Base-by-base conservation (phyloP, 1,139 yeast genomes). In the Hansenula lynferdii region DNA sequence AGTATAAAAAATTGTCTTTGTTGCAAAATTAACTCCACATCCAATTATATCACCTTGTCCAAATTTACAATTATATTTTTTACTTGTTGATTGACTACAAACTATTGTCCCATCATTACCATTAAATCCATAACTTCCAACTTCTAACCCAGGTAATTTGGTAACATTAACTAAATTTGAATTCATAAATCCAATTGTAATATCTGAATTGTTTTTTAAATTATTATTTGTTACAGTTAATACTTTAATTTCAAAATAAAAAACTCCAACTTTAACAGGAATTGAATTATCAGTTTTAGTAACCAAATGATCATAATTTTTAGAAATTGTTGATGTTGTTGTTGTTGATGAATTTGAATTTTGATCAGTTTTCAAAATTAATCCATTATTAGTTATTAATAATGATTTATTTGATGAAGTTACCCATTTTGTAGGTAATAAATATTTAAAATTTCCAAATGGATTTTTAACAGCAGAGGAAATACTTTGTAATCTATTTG, bases 21-120 rank as follows among this genome's bases (percentile, higher is more conserved):
- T 75, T 21, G 74, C 67, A 51, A 77, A 84, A 61, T 89, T 84
- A 21, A 87, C 70, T 3, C 97, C 96, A 58, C 94, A 83, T 0
- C 97, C 97, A 46, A 90, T 70, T 2, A 75, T 68, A 58, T 89
- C 97, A 18, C 70, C 71, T 20, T 62, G 56, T 0, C 79, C 75
- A 55, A 69, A 79, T 31, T 64, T 64, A 23, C 74, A 69, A 1
- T 73, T 72, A 41, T 61, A 70, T 15, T 58, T 58, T 43, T 64
- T 60, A 36, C 50, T 44, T 33, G 56, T 50, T 4, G 57, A 43
- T 28, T 67, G 69, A 25, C 70, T 64, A 20, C 71, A 67, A 35
- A 64, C 58, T n/a, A 70, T 63, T 15, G 65, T 60, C 0, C 85
- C 85, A 45, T 75, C 79, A 44, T 65, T 72, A 6, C 83, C 79